A percentile compares a stretch with the other conserved stretches of the same genome.
Evolutionary conservation across 192 early-diverging fungal genomes (phyloP).

Genomic region (Gamsiella multidivaricata): DNA sequence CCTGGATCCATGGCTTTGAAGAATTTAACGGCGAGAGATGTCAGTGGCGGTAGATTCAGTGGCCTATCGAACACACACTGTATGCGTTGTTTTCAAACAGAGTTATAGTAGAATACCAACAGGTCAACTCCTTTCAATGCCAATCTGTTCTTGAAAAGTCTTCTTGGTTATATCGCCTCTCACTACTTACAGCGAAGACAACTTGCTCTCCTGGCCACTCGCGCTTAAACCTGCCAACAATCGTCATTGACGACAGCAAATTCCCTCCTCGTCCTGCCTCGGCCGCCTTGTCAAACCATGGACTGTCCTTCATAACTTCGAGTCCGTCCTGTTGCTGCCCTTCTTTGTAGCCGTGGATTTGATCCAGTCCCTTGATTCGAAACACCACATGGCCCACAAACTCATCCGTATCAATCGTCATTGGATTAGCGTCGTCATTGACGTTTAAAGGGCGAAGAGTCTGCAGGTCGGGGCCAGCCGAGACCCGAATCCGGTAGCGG

Average conservation of each 20-base stretch:
- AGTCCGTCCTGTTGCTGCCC: slow-evolving; percentile 32
- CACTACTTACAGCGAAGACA: slow-evolving; percentile 24
- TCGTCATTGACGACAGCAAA: slow-evolving; percentile 14
- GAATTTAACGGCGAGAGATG: slow-evolving; percentile 23
- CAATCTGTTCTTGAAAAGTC: no score
- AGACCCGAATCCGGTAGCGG: slow-evolving; percentile 23
- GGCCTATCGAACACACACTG: slow-evolving; percentile 23
- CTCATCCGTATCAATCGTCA: slow-evolving; percentile 30
- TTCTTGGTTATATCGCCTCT: neutral
- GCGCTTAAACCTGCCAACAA: slow-evolving; percentile 36
- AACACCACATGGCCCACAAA: slow-evolving; percentile 28
- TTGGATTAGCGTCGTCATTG: slow-evolving; percentile 32
- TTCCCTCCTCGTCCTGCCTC: neutral
- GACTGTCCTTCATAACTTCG: slow-evolving; percentile 10
- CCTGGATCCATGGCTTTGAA: slow-evolving; percentile 23
- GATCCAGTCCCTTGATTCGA: slow-evolving; percentile 20
- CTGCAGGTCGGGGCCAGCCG: slow-evolving; percentile 15
- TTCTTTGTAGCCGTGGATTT: slow-evolving; percentile 23
- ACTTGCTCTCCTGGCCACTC: slow-evolving; percentile 40
- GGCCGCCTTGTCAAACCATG: slow-evolving; percentile 32
- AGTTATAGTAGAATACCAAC: no score
- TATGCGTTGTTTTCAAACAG: neutral
- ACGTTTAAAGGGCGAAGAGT: slow-evolving; percentile 1
- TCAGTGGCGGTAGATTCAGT: slow-evolving; percentile 15
- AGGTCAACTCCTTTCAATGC: no score